These are phyloP conservation scores for Microsporum ferrugineum DNA, from an alignment of 2,329 filamentous ascomycete species.

Conservation along the genomic window DNA sequence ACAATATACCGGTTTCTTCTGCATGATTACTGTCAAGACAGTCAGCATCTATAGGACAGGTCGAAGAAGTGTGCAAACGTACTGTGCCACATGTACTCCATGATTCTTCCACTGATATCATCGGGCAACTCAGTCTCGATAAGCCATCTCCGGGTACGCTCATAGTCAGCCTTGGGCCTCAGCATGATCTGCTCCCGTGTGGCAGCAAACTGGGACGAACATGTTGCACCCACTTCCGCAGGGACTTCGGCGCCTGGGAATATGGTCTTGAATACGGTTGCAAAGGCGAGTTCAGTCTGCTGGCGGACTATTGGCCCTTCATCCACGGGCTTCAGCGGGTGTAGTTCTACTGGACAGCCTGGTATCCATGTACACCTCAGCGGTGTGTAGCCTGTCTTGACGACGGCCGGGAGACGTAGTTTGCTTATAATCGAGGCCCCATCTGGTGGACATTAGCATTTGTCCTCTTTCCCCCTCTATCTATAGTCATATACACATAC, in stretches of 20 bases:
- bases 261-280: conserved; percentile 39
- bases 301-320: conserved; percentile 33
- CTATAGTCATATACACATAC: conserved; percentile 8
- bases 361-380: conserved; percentile 44
- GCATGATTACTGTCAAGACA: conserved; percentile 19
- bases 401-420: conserved; percentile 40
- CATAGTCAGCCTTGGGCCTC: conserved; percentile 39
- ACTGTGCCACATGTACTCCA: conserved; percentile 53
- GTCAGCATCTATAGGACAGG: background rate
- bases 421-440: conserved; percentile 40
- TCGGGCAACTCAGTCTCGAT: conserved; percentile 37
- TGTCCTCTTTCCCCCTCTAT: background rate
- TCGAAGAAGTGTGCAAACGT: conserved; percentile 23
- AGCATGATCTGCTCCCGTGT: conserved; percentile 38
- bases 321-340: conserved; percentile 28
- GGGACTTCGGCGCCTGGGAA: conserved; percentile 34
- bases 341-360: conserved; percentile 43
- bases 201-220: conserved; percentile 47
- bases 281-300: conserved; percentile 41
- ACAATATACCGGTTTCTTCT: conserved; percentile 48
- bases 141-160: conserved; percentile 40
- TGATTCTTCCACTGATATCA: conserved; percentile 41
- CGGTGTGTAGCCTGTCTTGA: conserved; percentile 43
- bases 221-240: conserved; percentile 39
- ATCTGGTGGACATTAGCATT: conserved; percentile 21